Base-by-base conservation (phyloP, 441 rosid genomes). In the Omphalea diandra region DNA sequence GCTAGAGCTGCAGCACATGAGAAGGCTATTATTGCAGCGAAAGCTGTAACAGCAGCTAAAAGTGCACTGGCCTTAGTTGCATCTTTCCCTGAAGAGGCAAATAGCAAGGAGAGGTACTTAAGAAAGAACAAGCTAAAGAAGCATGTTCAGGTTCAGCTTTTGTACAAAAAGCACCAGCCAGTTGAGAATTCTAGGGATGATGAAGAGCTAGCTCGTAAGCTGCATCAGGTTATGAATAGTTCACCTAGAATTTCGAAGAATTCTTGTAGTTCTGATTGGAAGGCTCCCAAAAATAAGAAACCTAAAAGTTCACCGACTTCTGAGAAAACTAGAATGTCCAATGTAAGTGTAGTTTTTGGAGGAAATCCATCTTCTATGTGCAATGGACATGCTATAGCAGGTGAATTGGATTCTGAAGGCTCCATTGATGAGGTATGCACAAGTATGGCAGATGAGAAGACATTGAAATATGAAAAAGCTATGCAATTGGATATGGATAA, bases 91-190 rank as follows among this genome's bases (percentile, higher is more conserved):
- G 85, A 82, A 63, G 93, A 86, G 64, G 72, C 80, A 7, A 74
- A 72, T 22, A 77, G 52, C 68, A 82, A 79, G 76, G 90, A 84
- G 35, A 82, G 78, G 65, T 53, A 49, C 76, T 76, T 68, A 31
- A 83, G 75, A 78, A 94, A 80, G 84, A 91, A 82, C 55, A 91
- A 87, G 89, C 80, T 83, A 74, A 92, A 90, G 88, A 94, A 89
- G 87, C 97, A 94, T 76, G 97, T 91, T 14, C 94, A 91, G 1
- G 94, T 91, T 72, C 91, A 91, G 76, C 85, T 83, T 59, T 66
- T 94, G 83, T 91, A 91, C 85, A 83, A 86, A 38, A 91, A 84
- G 72, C 85, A 83, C 60, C 81, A 77, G 64, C 80, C 86, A 3
- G 62, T 70, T 44, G 84, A 83, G 76, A 82, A 71, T 68, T 61